Conservation (phyloP, 129 eudicot genomes). For the Scalesia atractyloides region DNA sequence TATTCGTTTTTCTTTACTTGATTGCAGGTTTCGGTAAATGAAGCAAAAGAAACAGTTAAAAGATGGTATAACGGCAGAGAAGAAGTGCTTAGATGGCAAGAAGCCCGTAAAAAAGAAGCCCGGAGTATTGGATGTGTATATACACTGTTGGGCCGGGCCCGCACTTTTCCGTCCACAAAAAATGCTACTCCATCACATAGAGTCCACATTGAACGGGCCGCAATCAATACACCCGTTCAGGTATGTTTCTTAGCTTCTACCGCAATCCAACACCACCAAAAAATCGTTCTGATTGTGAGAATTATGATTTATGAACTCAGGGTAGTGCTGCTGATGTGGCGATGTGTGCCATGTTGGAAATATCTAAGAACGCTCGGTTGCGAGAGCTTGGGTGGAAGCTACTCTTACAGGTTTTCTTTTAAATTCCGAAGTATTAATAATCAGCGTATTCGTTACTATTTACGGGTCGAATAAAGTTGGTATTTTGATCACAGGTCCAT, state of each 20-base stretch:
- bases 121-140: slow-evolving; percentile 47
- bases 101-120: slow-evolving; percentile 73
- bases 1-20: not conserved
- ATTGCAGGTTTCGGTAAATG: slow-evolving; percentile 74
- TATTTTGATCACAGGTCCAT: slow-evolving; percentile 68
- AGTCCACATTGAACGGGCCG: slow-evolving; percentile 97
- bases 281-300: not conserved
- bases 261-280: not conserved
- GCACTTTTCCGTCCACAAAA: slow-evolving; percentile 64
- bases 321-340: slow-evolving; percentile 99
- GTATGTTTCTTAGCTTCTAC: slow-evolving; percentile 34
- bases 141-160: slow-evolving; percentile 89
- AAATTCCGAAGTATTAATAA: not conserved
- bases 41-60: slow-evolving; percentile 86
- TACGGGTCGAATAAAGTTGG: not conserved
- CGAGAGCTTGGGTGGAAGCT: slow-evolving; percentile 93
- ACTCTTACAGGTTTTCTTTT: slow-evolving; percentile 69
- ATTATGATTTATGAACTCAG: slow-evolving; percentile 36
- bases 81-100: slow-evolving; percentile 91
- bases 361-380: slow-evolving; percentile 60
- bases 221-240: slow-evolving; percentile 98
- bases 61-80: slow-evolving; percentile 89
- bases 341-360: slow-evolving; percentile 97
- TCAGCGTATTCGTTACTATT: not conserved
- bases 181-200: slow-evolving; percentile 41